These are phyloP conservation scores for Pseudogymnoascus sp. DNA, from an alignment of 2,329 filamentous ascomycete species.

Conservation along the genomic window DNA sequence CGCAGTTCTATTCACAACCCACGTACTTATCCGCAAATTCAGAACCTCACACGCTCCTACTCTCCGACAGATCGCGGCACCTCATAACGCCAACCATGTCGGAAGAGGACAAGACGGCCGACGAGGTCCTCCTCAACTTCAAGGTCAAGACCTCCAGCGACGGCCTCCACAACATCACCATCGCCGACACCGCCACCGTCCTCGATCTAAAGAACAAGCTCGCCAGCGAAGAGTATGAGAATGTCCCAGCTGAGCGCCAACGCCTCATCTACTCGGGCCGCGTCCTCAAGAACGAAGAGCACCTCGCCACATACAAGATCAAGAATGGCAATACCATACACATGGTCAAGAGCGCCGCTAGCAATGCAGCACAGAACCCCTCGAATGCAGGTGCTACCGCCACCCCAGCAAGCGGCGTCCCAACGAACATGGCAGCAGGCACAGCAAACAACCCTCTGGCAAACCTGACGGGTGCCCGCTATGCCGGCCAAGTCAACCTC, in stretches of 20 bases:
- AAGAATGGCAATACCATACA: slow-evolving; percentile 94
- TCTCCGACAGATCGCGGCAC: slow-evolving; percentile 2
- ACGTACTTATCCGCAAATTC: background rate
- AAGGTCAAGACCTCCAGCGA: slow-evolving; percentile 97
- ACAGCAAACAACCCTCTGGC: slow-evolving; percentile 84
- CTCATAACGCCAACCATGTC: slow-evolving; percentile 44
- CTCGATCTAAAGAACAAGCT: slow-evolving; percentile 87
- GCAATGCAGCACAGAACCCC: slow-evolving; percentile 48
- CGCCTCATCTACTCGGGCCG: slow-evolving; percentile 95
- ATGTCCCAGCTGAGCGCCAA: slow-evolving; percentile 81
- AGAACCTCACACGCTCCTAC: background rate
- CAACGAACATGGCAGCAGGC: slow-evolving; percentile 73
- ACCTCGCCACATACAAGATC: slow-evolving; percentile 82
- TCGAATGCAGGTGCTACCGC: slow-evolving; percentile 39
- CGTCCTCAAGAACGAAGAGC: slow-evolving; percentile 91
- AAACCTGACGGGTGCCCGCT: slow-evolving; percentile 84
- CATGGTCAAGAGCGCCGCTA: slow-evolving; percentile 91
- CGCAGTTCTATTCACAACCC: background rate
- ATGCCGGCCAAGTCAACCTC: slow-evolving; percentile 84
- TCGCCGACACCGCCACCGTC: slow-evolving; percentile 69
- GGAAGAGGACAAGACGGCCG: slow-evolving; percentile 52
- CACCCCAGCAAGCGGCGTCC: slow-evolving; percentile 52
- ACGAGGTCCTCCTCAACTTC: slow-evolving; percentile 80
- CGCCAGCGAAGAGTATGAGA: slow-evolving; percentile 71
- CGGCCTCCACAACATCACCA: slow-evolving; percentile 74